These are phyloP conservation scores for Cryptococcus jaspeensis DNA, from an alignment of 1,284 basidiomycete genomes.

Conservation along the genomic window DNA sequence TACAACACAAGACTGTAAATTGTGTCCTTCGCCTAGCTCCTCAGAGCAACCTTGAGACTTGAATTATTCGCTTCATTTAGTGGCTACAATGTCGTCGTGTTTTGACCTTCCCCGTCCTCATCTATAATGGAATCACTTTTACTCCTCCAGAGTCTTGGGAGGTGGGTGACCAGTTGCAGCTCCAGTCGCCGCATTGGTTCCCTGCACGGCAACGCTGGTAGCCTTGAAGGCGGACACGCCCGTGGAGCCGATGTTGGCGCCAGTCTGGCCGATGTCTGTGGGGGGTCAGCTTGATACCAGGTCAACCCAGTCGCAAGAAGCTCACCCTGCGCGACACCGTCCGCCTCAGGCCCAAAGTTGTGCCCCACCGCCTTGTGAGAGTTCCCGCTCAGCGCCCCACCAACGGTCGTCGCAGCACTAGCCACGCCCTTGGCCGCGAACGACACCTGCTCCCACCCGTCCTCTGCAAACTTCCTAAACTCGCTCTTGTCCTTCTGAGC, in stretches of 20 bases:
- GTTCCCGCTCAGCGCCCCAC: conserved; percentile 34
- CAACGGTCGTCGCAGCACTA: conserved; percentile 36
- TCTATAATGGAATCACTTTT: neutral
- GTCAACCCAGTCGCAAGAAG: neutral
- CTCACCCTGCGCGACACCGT: conserved; percentile 40
- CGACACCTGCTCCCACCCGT: conserved; percentile 42
- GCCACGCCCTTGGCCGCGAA: conserved; percentile 44
- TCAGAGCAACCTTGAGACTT: neutral
- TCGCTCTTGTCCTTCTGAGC: conserved; percentile 30
- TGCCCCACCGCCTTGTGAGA: conserved; percentile 42
- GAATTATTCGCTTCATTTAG: neutral
- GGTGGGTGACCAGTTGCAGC: conserved; percentile 4
- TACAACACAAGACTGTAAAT: too few species aligned
- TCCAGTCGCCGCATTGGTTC: conserved; percentile 27
- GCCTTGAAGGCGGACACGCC: conserved; percentile 27
- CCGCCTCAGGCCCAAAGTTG: conserved; percentile 35
- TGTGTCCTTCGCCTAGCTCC: neutral
- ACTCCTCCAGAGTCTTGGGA: neutral
- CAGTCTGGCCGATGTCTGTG: conserved; percentile 38
- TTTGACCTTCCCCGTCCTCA: neutral
- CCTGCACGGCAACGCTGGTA: conserved; percentile 35
- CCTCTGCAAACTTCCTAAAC: conserved; percentile 31
- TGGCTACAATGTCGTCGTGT: neutral
- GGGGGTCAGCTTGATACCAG: neutral
- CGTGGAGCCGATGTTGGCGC: conserved; percentile 34